Evolutionary conservation across 1,139 yeast species (phyloP), one percentile per base, ranked within the genome.

Genomic region (Yamadazyma oceani): DNA sequence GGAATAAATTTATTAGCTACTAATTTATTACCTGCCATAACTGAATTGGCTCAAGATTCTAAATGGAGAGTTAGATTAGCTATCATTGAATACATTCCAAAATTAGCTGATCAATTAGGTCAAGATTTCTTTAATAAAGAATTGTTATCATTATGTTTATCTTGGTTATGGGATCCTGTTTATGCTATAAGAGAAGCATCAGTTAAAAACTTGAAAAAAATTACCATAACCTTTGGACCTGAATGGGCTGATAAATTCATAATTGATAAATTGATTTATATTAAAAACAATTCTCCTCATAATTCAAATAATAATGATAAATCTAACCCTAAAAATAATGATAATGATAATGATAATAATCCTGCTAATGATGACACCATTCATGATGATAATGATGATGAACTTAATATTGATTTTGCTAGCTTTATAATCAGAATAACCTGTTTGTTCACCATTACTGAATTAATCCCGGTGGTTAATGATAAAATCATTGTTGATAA

Each of bases 61-160:
- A 94, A 90, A 58, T 94, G 99, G 99, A 80, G 98, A 55, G 97
- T 94, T 21, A 82, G 98, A 57, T 75, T 94, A 58, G 98, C 98
- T 12, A 92, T 94, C 46, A 94, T 94, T 56, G 96, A 94, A 60
- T 94, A 94, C 63, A 88, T 90, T 51, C 99, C 99, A 17, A 74
- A 92, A 50, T 73, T 94, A 48, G 97, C 98, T n/a, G 85, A 86
- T 53, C 98, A 94, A 63, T 72, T 94, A 46, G 98, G 98, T 25
- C 92, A 85, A 41, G 82, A 88, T 16, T 89, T 92, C 58, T 94
- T 94, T 65, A 94, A 92, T 61, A 85, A 87, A 55, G 96, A 92
- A 54, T 72, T 94, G 51, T 90, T 95, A 45, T 82, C 86, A 35
- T 71, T 94, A 50, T 94, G 97, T 57, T 79, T 94, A 80, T 85